These are phyloP conservation scores for Pseudohyphozyma bogoriensis DNA, from an alignment of 768 basidiomycete species.

Conservation along the genomic window DNA sequence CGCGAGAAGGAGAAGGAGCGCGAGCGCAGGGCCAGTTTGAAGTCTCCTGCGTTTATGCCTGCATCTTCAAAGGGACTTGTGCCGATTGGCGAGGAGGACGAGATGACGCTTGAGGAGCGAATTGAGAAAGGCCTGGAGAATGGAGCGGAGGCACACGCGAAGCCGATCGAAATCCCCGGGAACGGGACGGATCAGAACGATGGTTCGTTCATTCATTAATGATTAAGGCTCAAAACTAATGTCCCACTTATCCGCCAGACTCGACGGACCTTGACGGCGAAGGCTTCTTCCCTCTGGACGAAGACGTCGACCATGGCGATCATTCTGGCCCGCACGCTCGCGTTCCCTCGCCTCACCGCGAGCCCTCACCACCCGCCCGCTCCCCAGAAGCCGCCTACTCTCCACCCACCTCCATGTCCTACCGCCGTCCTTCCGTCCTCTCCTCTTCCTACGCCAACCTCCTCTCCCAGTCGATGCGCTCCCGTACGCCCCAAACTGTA, in stretches of 20 bases:
- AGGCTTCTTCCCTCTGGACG: slow-evolving; percentile 21
- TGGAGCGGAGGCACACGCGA: neutral
- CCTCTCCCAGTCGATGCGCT: slow-evolving; percentile 3
- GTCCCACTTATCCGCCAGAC: neutral
- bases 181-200: neutral
- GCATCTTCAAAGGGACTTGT: no score
- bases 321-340: neutral
- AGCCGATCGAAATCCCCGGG: neutral
- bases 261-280: neutral
- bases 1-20: neutral
- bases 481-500: neutral
- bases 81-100: neutral
- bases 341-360: neutral
- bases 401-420: neutral
- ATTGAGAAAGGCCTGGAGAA: no score
- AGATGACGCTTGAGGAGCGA: neutral
- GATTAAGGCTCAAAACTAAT: neutral
- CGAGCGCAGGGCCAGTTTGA: no score
- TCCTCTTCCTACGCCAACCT: slow-evolving; percentile 24
- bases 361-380: neutral
- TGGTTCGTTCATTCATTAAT: neutral
- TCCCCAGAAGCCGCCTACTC: no score
- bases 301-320: slow-evolving; percentile 7
- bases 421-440: slow-evolving; percentile 15
- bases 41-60: no score